Evolutionary conservation across 2,329 filamentous ascomycete species (phyloP).

Genomic region (Aspergillus amoenus): DNA sequence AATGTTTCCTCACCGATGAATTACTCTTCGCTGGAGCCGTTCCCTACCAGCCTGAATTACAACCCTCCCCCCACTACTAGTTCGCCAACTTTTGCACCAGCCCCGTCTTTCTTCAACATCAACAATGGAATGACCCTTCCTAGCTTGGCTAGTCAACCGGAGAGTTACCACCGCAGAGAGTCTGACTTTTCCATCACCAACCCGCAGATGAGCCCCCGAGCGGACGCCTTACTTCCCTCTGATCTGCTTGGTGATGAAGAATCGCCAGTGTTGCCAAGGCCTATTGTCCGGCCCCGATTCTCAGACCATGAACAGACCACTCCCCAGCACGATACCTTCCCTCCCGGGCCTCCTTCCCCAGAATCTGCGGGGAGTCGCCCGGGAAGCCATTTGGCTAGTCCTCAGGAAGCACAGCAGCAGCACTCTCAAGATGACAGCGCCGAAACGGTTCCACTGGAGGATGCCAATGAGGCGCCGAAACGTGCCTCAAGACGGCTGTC

Average conservation of each 20-base stretch:
- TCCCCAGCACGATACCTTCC: slow-evolving; percentile 32
- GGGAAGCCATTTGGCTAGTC: slow-evolving; percentile 47
- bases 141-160: slow-evolving; percentile 40
- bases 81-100: slow-evolving; percentile 53
- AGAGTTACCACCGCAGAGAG: slow-evolving; percentile 47
- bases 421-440: slow-evolving; percentile 34
- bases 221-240: slow-evolving; percentile 60
- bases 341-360: slow-evolving; percentile 44
- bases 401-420: slow-evolving; percentile 40
- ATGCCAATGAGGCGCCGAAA: slow-evolving; percentile 37
- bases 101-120: slow-evolving; percentile 60
- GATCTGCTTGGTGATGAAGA: slow-evolving; percentile 60
- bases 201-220: slow-evolving; percentile 64
- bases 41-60: slow-evolving; percentile 45
- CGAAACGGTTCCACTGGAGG: slow-evolving; percentile 32
- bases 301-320: slow-evolving; percentile 30
- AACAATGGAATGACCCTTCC: slow-evolving; percentile 63
- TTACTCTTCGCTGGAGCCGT: slow-evolving; percentile 42
- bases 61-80: slow-evolving; percentile 50
- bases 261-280: slow-evolving; percentile 35
- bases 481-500: slow-evolving; percentile 56
- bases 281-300: slow-evolving; percentile 29
- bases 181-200: slow-evolving; percentile 56
- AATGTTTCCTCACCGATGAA: slow-evolving; percentile 48
- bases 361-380: slow-evolving; percentile 46